Base-by-base conservation (phyloP, 2,329 filamentous ascomycete genomes). In the Arthrobotrys sphaeroides region DNA sequence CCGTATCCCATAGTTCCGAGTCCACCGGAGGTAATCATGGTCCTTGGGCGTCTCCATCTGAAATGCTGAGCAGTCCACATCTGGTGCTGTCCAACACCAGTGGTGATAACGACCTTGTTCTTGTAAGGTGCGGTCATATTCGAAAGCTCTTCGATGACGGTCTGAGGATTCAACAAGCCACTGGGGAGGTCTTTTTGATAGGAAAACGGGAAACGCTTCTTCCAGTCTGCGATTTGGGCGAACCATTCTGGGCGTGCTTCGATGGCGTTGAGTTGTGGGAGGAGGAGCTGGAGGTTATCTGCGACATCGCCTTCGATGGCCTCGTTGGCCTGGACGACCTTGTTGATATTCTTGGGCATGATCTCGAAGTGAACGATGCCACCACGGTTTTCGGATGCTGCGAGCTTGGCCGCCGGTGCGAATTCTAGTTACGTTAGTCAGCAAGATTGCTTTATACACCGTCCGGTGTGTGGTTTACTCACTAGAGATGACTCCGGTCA, bases 291-390 rank as follows among this genome's bases (percentile, higher is more conserved):
- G 33, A 98, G 85, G 83, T 96, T 98, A 16, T 89, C 85, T 1
- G 90, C 89, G 28, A 97, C 92, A 81, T 98, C 94, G 73, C 95
- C 95, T 84, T 97, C 94, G 16, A 98, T 90, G 49, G 95, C 94
- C 84, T 97, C 93, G 43, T 92, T 97, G 5, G 94, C 94, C 84
- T 98, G 93, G 12, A 99, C 91, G 43, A 98, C 94, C 88, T 98
- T 99, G 89, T 98, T 98, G 85, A 98, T 98, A 86, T 99, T 98
- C 90, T 99, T 99, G 80, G 95, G 94, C 90, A 98, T 91, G 80
- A 99, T 94, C 82, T 98, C 94, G 81, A 98, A 98, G 84, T 99
- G 94, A 13, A 98, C 88, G 80, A 99, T 98, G 81, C 95, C 95
- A 80, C 95, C 95, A 77, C 93, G 91, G 64, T 90, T 90, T 84